Base-by-base conservation (phyloP, 2,329 filamentous ascomycete genomes). In the Ilyonectria destructans region DNA sequence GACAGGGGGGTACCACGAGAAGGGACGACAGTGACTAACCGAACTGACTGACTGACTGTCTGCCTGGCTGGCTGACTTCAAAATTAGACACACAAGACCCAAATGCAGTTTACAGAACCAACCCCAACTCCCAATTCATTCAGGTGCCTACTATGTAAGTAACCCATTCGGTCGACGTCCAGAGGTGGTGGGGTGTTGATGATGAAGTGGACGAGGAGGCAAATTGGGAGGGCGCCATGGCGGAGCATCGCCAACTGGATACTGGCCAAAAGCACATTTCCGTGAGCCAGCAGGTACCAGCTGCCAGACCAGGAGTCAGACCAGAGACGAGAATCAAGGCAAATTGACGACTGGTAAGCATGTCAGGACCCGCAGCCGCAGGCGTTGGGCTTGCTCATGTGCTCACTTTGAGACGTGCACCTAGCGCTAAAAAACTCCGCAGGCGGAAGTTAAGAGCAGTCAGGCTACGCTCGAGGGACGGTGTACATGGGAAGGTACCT, bases 351-450 rank as follows among this genome's bases (percentile, higher is more conserved):
- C 68, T 71, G 65, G 73, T 71, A 65, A 74, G 68, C 70, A 62
- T 58, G 45, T 55, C 63, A 74, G 69, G 75, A 81, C 77, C 81
- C 80, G 78, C 80, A 82, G 73, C 69, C 80, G 78, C 80, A 81
- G 40, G 74, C 70, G 71, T 79, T 82, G 78, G 81, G 81, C 80
- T 79, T 81, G 82, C 81, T 85, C 83, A 85, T 85, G 83, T 85
- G 83, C 80, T 78, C 82, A 80, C 80, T 82, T 76, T 79, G 78
- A 83, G 81, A 82, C 81, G 79, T 75, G 75, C 77, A 77, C 73
- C 73, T 74, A 76, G 78, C 81, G 80, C 81, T 81, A 83, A 80
- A 54, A 26, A 67, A 77, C 77, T 79, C 81, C 80, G 80, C 79
- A 78, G 78, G 77, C 75, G 74, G 75, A 79, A 80, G 76, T 77